Conservation (phyloP, 2,329 filamentous ascomycete genomes). For the Sporothrix brasiliensis region DNA sequence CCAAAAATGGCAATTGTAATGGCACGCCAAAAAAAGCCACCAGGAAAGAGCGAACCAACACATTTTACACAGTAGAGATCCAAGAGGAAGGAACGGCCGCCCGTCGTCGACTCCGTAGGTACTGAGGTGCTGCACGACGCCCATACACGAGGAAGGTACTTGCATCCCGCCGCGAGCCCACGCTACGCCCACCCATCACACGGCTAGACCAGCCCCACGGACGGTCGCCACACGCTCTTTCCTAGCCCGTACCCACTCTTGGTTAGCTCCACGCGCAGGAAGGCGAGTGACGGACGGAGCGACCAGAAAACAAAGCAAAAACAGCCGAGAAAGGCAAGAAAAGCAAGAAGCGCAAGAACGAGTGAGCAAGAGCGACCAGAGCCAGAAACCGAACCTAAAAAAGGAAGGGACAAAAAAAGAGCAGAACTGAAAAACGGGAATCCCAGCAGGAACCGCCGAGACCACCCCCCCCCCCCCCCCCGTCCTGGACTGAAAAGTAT, state of each 20-base stretch:
- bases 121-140: background rate
- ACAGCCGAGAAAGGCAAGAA: constrained; percentile 11
- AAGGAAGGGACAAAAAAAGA: background rate
- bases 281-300: constrained; percentile 6
- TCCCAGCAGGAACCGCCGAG: constrained; percentile 15
- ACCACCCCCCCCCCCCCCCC: background rate
- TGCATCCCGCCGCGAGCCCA: background rate
- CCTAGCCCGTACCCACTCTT: constrained; percentile 20
- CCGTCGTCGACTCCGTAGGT: constrained; percentile 19
- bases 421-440: background rate
- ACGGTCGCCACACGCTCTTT: constrained; percentile 29
- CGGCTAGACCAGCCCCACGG: constrained; percentile 22
- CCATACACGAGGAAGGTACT: background rate
- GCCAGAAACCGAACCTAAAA: too few species aligned
- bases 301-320: background rate
- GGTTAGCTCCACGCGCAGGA: constrained; percentile 10
- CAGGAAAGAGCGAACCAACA: background rate
- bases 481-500: background rate
- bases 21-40: too few species aligned
- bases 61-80: background rate
- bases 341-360: background rate
- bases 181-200: background rate
- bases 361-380: background rate
- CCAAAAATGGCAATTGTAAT: too few species aligned
- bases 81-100: constrained; percentile 2